phyloP scores from a whole-genome alignment of 208 protist genomes.

The Acanthamoeba triangularis region DNA sequence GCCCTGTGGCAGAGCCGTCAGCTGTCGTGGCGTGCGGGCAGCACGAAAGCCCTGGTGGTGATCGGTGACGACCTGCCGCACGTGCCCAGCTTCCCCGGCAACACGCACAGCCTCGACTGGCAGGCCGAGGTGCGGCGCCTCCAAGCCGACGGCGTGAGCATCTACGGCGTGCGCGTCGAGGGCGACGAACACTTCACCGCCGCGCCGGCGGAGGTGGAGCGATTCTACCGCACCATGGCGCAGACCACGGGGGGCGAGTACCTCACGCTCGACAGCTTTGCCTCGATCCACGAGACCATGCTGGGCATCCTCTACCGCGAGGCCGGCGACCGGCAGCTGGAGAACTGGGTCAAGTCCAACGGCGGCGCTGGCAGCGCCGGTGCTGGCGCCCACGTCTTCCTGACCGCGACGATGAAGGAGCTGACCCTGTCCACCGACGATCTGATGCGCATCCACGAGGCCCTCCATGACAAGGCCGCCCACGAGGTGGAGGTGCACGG shows the following conservation, averaged over 20 bases:
- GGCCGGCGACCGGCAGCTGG: conserved; percentile 7
- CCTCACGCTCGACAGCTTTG: conserved; percentile 54
- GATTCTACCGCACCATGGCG: conserved; percentile 11
- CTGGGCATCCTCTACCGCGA: conserved; percentile 48
- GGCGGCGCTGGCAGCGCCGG: neutral
- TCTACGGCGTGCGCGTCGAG: conserved; percentile 18
- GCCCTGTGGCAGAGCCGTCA: neutral
- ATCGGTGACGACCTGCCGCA: conserved; percentile 58
- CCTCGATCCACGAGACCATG: conserved; percentile 8
- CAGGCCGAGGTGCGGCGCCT: neutral
- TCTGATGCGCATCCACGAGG: conserved; percentile 16
- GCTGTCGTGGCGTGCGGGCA: conserved; percentile 20
- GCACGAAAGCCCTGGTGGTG: conserved; percentile 11
- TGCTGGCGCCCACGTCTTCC: neutral
- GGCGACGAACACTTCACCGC: neutral
- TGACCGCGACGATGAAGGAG: conserved; percentile 35
- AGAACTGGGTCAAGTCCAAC: neutral
- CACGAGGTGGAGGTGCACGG: neutral
- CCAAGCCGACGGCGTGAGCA: neutral
- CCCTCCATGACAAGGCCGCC: neutral
- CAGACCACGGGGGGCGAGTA: neutral
- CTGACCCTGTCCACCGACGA: conserved; percentile 4
- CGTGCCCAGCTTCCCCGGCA: neutral
- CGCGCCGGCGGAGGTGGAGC: neutral
- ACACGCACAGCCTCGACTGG: neutral